Evolutionary conservation across 371 early-diverging fungal species (phyloP), one percentile per base, ranked within the genome.

Genomic region (Nematocida minor): DNA sequence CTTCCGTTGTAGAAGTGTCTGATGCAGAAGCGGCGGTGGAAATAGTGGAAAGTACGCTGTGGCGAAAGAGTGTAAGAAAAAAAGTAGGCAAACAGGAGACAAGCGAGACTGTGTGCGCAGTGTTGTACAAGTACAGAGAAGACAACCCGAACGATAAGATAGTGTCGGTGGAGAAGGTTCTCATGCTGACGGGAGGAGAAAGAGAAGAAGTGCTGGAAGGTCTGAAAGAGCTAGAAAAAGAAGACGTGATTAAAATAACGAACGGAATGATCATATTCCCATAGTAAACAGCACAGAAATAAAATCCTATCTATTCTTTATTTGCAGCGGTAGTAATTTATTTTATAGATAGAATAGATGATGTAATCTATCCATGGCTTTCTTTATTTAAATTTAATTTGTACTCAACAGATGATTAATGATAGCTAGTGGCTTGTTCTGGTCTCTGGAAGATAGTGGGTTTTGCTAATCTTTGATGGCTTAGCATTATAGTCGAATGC

Each of bases 1-100:
- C 91, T 53, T 82, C 84, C 36, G 83, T 84, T 1, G 93, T 97
- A 3, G 91, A 92, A 7, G 60, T 74, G 4, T 29, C 14, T 29
- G 86, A 86, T 80, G 83, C 82, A 18, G 69, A 54, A 22, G 80
- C 51, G 22, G 82, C 82, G 6, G 69, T 84, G 44, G 53, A 54
- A 27, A n/a, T 86, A 47, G 25, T 86, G 27, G 62, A 80, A 47
- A 48, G 32, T 32, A 69, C 80, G 18, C 74, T 84, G 0, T 82
- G 80, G 55, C 38, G 79, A 48, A 79, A 84, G 66, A 51, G 48
- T 29, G 38, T 79, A 3, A 7, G 47, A 32, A 53, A 18, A 42
- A 36, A 41, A 68, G 57, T 11, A 7, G 29, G 2, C 31, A 55
- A 41, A 32, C 34, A 11, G 41, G 31, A 60, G 53, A 27, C 36